Percentiles rank a stretch among this genome's conserved stretches.
These are phyloP conservation scores for Sarocladium kiliense DNA, from an alignment of 2,329 filamentous ascomycete species.

Conservation along the genomic window DNA sequence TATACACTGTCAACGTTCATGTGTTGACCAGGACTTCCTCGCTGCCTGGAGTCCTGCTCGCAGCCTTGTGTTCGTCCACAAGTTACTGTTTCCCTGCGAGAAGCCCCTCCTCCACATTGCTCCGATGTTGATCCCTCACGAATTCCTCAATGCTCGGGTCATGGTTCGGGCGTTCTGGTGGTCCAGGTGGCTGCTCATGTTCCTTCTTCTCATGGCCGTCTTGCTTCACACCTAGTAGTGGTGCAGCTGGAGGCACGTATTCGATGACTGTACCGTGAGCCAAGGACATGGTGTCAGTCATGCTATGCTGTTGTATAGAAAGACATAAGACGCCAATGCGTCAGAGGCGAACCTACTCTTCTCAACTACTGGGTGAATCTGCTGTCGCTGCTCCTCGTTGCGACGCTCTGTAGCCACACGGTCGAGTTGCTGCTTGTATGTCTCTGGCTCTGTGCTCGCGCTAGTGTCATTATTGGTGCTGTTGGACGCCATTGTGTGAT, in stretches of 20 bases:
- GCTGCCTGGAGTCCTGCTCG: background rate
- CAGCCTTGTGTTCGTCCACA: background rate
- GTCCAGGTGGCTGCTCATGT: slow-evolving; percentile 22
- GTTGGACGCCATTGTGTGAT: slow-evolving; percentile 7
- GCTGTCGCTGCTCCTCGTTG: slow-evolving; percentile 18
- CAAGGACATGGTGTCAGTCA: slow-evolving; percentile 9
- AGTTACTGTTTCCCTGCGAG: background rate
- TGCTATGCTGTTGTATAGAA: too few relatives aligned
- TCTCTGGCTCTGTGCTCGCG: slow-evolving; percentile 16
- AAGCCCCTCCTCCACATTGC: slow-evolving; percentile 29
- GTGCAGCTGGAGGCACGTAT: slow-evolving; percentile 37
- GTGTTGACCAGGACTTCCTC: background rate
- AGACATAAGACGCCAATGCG: background rate
- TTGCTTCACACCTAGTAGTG: slow-evolving; percentile 32
- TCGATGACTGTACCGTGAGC: slow-evolving; percentile 30
- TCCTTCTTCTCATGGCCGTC: slow-evolving; percentile 15
- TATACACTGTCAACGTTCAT: background rate
- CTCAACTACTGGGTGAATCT: slow-evolving; percentile 33
- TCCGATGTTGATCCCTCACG: slow-evolving; percentile 46
- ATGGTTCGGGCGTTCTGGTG: slow-evolving; percentile 39
- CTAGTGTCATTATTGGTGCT: slow-evolving; percentile 9
- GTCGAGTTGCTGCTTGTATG: slow-evolving; percentile 41
- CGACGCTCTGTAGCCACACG: slow-evolving; percentile 31
- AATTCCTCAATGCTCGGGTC: slow-evolving; percentile 48
- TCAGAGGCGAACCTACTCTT: slow-evolving; percentile 29